A percentile compares a stretch with the other conserved stretches of the same genome.
phyloP scores from a whole-genome alignment of 805 yeast genomes.

The Cyberlindnera veronae region DNA sequence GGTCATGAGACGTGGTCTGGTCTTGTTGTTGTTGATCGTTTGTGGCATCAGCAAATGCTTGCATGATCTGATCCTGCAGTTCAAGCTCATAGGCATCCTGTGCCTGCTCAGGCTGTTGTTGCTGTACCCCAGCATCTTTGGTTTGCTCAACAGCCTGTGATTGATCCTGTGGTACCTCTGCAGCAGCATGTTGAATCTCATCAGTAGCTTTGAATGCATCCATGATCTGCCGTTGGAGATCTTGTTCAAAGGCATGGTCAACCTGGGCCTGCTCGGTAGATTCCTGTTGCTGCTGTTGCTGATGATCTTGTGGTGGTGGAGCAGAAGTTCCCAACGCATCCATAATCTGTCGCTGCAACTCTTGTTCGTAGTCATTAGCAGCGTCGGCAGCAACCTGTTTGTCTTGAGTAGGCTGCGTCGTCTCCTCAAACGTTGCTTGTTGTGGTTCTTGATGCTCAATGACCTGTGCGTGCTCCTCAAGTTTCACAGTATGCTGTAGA shows the following conservation, averaged over 20 bases:
- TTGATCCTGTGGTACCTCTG: conserved; percentile 3
- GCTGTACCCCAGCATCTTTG: neutral
- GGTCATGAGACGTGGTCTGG: neutral
- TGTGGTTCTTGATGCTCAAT: neutral
- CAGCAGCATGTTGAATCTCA: neutral
- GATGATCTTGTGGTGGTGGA: too few species aligned
- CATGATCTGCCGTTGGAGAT: conserved; percentile 24
- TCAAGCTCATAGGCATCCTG: conserved; percentile 21
- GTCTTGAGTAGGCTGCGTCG: neutral
- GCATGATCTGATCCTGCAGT: conserved; percentile 24
- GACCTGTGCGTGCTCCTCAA: neutral
- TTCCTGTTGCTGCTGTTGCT: too few species aligned
- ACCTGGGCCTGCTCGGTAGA: too few species aligned
- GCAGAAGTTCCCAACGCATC: conserved; percentile 17
- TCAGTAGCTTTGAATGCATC: conserved; percentile 17
- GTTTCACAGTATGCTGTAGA: neutral
- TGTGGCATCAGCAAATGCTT: conserved; percentile 22
- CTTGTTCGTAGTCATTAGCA: conserved; percentile 11
- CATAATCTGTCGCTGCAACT: conserved; percentile 24
- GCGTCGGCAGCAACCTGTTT: neutral
- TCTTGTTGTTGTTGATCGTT: conserved; percentile 3
- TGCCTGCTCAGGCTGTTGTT: conserved; percentile 1
- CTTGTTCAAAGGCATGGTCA: too few species aligned
- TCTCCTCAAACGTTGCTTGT: neutral
- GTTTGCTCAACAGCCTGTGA: neutral